These are phyloP conservation scores for Prunella vulgaris DNA, from an alignment of 257 asterid species.

Conservation along the genomic window DNA sequence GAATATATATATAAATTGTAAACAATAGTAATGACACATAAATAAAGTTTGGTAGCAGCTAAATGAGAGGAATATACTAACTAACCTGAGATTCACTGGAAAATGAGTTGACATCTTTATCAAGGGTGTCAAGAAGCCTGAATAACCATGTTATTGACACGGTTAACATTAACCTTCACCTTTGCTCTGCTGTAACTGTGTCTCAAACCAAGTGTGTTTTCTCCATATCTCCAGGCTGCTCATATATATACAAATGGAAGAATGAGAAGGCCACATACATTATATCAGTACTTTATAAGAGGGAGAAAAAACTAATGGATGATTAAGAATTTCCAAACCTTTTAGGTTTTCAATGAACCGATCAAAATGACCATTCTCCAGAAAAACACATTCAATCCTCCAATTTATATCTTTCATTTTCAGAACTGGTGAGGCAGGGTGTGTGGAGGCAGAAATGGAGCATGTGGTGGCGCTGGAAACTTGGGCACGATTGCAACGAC, in stretches of 20 bases:
- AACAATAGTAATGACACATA: not conserved
- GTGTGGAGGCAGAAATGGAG: too few relatives aligned
- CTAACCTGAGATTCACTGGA: constrained; percentile 97
- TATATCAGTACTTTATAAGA: not conserved
- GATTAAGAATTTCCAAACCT: constrained; percentile 45
- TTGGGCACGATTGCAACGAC: too few relatives aligned
- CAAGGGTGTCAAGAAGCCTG: constrained; percentile 98
- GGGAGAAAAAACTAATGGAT: not conserved
- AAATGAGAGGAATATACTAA: constrained; percentile 16
- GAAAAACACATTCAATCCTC: too few relatives aligned
- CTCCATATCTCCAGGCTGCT: constrained; percentile 84
- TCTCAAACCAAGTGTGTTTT: constrained; percentile 94
- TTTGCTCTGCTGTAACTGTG: constrained; percentile 98
- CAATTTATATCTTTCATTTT: too few relatives aligned
- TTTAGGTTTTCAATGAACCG: constrained; percentile 58
- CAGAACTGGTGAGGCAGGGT: too few relatives aligned
- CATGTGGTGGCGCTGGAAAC: too few relatives aligned
- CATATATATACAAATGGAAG: not conserved
- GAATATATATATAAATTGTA: not conserved
- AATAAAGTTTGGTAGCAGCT: not conserved
- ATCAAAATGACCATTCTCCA: too few relatives aligned
- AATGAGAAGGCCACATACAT: not conserved
- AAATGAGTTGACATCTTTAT: constrained; percentile 86
- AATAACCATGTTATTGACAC: constrained; percentile 95
- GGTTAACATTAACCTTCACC: constrained; percentile 94